Evolutionary conservation across 2,329 filamentous ascomycete species (phyloP).

Genomic region (Arthrobotrys pseudoclavata): DNA sequence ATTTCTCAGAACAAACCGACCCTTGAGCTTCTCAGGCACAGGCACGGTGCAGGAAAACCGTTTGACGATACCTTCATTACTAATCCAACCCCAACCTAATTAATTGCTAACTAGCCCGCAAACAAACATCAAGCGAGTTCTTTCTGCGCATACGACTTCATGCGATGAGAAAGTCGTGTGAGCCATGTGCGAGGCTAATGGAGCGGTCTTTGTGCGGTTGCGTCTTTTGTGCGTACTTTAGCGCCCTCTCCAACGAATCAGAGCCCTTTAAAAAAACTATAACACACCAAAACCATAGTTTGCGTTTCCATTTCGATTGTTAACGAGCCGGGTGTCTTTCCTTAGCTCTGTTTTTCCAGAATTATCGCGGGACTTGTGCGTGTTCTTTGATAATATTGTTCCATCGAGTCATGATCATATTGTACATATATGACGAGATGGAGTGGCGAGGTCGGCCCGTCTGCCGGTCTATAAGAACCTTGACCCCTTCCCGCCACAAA

Average conservation of each 20-base stretch:
- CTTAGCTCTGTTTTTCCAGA: not conserved
- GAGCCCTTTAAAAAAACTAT: conserved; percentile 16
- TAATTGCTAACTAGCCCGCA: not conserved
- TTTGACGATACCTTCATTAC: not conserved
- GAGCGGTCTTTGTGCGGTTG: conserved; percentile 33
- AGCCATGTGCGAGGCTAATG: conserved; percentile 10
- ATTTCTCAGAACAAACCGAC: not conserved
- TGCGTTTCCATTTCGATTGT: too few relatives aligned
- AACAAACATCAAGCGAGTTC: too few relatives aligned
- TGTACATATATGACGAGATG: not conserved
- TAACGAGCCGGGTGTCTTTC: not conserved
- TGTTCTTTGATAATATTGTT: conserved; percentile 13
- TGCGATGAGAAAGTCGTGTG: not conserved
- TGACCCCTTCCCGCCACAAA: conserved; percentile 12
- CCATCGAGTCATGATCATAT: conserved; percentile 3
- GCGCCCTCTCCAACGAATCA: conserved; percentile 34
- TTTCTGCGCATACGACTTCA: not conserved
- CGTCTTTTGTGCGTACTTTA: conserved; percentile 56
- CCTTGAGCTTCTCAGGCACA: not conserved
- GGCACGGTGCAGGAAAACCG: not conserved
- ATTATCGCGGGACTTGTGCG: conserved; percentile 41
- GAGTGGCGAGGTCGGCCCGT: conserved; percentile 24
- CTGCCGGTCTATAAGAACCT: conserved; percentile 28
- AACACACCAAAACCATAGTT: not conserved
- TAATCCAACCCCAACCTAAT: not conserved